phyloP scores from a whole-genome alignment of 225 moss, liverwort and hornwort species.

The Asterella californica region DNA sequence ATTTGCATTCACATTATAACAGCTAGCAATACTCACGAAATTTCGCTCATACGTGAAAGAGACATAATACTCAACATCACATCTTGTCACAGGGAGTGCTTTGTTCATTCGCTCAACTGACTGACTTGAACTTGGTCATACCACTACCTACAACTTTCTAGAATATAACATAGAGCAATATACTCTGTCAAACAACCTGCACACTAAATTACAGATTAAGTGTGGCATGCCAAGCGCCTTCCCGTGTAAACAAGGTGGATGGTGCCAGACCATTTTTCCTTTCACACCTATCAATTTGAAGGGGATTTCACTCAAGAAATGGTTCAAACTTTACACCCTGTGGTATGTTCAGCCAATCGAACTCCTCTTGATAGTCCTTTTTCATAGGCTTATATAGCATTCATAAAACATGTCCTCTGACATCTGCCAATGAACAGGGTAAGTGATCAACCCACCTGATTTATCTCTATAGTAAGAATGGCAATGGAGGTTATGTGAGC shows the following conservation, averaged over 20 bases:
- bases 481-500: slow-evolving; percentile 22
- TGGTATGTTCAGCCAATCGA: slow-evolving; percentile 19
- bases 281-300: slow-evolving; percentile 34
- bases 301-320: slow-evolving; percentile 19
- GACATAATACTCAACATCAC: neutral
- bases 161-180: neutral
- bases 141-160: neutral
- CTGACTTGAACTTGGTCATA: slow-evolving; percentile 9
- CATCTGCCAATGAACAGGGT: slow-evolving; percentile 21
- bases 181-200: slow-evolving; percentile 26
- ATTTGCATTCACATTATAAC: neutral
- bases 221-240: slow-evolving; percentile 28
- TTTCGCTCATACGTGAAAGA: neutral
- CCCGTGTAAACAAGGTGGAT: slow-evolving; percentile 28
- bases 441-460: slow-evolving; percentile 30
- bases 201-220: slow-evolving; percentile 27
- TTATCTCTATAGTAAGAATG: slow-evolving; percentile 33
- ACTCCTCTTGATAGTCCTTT: slow-evolving; percentile 25
- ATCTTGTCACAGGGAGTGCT: neutral
- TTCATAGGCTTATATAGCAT: slow-evolving; percentile 24
- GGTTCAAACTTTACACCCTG: slow-evolving; percentile 30
- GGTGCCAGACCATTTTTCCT: slow-evolving; percentile 26
- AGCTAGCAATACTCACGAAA: neutral
- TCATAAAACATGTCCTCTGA: slow-evolving; percentile 26
- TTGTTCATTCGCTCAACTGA: slow-evolving; percentile 8